Percentiles rank a stretch among this genome's conserved stretches.
Evolutionary conservation across 2,329 filamentous ascomycete species (phyloP).

Genomic region (Mollisiaceae sp.): DNA sequence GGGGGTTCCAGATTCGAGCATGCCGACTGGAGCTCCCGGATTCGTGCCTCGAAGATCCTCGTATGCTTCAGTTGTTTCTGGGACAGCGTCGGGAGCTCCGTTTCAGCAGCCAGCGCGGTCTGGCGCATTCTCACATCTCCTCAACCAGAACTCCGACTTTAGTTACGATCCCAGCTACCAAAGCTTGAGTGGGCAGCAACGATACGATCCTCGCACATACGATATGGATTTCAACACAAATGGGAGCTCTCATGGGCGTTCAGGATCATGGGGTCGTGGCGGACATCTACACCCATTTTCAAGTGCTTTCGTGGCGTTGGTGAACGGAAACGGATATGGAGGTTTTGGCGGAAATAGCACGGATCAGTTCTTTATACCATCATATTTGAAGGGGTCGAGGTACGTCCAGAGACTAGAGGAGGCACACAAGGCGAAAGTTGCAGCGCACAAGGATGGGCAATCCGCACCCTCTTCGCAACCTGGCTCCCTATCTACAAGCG

Average conservation of each 20-base stretch:
- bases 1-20: slow-evolving; percentile 40
- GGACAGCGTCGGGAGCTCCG: slow-evolving; percentile 45
- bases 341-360: slow-evolving; percentile 29
- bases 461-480: slow-evolving; percentile 51
- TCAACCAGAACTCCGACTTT: slow-evolving; percentile 36
- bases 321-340: slow-evolving; percentile 37
- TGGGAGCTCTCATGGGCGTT: slow-evolving; percentile 31
- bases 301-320: slow-evolving; percentile 41
- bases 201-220: slow-evolving; percentile 35
- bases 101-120: slow-evolving; percentile 38
- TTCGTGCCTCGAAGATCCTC: slow-evolving; percentile 58
- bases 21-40: slow-evolving; percentile 44
- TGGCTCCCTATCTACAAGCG: slow-evolving; percentile 57
- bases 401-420: slow-evolving; percentile 80
- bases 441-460: slow-evolving; percentile 50
- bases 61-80: slow-evolving; percentile 65
- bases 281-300: slow-evolving; percentile 43
- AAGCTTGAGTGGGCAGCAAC: slow-evolving; percentile 28
- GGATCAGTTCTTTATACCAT: slow-evolving; percentile 76
- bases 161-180: slow-evolving; percentile 38
- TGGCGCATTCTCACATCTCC: slow-evolving; percentile 40
- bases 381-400: slow-evolving; percentile 78
- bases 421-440: slow-evolving; percentile 65
- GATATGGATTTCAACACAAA: slow-evolving; percentile 39
- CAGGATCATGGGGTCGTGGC: slow-evolving; percentile 37